Conservation (phyloP, 1,284 basidiomycete genomes). For the Cystobasidium slooffiae region DNA sequence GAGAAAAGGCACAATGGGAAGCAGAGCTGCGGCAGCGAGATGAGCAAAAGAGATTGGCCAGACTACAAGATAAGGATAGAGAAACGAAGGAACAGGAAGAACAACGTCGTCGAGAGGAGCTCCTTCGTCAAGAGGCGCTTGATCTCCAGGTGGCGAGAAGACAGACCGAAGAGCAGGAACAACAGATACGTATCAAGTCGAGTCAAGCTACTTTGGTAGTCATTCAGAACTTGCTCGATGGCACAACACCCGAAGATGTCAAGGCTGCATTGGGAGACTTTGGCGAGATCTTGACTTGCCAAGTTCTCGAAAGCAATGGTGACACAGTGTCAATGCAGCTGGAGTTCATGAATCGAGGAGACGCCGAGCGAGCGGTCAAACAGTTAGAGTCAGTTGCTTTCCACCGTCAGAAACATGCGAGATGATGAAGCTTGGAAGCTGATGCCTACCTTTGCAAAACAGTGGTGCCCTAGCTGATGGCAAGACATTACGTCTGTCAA, state of each 20-base stretch:
- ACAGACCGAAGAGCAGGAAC: constrained; percentile 6
- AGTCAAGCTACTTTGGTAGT: constrained; percentile 20
- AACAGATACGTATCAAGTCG: constrained; percentile 10
- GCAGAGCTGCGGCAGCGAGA: constrained; percentile 22
- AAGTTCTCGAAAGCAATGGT: constrained; percentile 37
- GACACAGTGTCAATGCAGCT: constrained; percentile 39
- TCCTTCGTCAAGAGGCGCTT: constrained; percentile 22
- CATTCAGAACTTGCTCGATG: constrained; percentile 41
- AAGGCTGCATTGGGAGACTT: constrained; percentile 42
- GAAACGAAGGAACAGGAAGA: constrained; percentile 20
- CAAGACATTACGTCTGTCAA: constrained; percentile 28
- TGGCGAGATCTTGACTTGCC: constrained; percentile 27
- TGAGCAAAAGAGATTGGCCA: constrained; percentile 17
- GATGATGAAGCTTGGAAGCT: neutral
- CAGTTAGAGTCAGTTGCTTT: constrained; percentile 35
- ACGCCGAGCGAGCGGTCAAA: constrained; percentile 24
- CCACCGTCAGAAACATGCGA: neutral
- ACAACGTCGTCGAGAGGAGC: constrained; percentile 23
- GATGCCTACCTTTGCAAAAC: neutral
- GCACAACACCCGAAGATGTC: constrained; percentile 42
- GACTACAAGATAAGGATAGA: constrained; percentile 17
- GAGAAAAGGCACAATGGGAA: constrained; percentile 21
- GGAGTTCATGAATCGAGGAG: constrained; percentile 15
- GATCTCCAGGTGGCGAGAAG: constrained; percentile 24
- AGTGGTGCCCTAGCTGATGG: constrained; percentile 42